Percentiles rank a stretch among this genome's conserved stretches.
Evolutionary conservation across 768 basidiomycete genomes (phyloP).

Genomic region (Mrakia frigida): DNA sequence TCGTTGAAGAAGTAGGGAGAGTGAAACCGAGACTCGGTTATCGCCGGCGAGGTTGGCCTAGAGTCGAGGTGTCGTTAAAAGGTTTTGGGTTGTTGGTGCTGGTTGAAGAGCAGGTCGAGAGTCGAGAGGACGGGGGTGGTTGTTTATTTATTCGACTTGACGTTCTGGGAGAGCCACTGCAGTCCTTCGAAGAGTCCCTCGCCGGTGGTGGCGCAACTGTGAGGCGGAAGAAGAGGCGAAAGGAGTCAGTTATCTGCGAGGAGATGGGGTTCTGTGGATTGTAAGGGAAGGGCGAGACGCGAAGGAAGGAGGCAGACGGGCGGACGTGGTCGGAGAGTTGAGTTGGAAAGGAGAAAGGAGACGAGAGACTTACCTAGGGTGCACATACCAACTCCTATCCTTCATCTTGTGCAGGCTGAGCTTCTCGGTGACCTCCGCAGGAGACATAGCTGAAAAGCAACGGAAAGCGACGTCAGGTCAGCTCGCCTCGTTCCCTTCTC

Average conservation of each 20-base stretch:
- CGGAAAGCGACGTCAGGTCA: neutral
- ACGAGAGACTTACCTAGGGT: slow-evolving; percentile 69
- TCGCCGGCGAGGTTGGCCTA: no score
- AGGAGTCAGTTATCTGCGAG: no score
- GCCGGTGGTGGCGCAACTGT: slow-evolving; percentile 89
- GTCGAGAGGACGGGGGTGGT: neutral
- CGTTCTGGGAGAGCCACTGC: slow-evolving; percentile 32
- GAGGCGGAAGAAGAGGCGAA: neutral
- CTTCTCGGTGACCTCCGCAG: slow-evolving; percentile 96
- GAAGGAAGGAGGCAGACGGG: no score
- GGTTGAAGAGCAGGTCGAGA: neutral
- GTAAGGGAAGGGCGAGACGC: neutral
- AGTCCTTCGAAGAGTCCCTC: slow-evolving; percentile 91
- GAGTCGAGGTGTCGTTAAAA: no score
- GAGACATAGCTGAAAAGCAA: slow-evolving; percentile 82
- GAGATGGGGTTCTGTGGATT: no score
- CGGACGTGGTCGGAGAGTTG: no score
- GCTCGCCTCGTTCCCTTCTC: neutral
- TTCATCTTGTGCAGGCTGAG: slow-evolving; percentile 92
- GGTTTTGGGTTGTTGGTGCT: no score
- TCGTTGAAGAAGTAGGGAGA: no score
- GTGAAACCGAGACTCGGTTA: no score
- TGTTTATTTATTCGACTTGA: slow-evolving; percentile 18
- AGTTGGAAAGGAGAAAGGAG: no score
- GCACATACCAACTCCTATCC: slow-evolving; percentile 97